These are phyloP conservation scores for Apiosordaria backusii DNA, from an alignment of 495 filamentous ascomycete genomes.

Conservation along the genomic window DNA sequence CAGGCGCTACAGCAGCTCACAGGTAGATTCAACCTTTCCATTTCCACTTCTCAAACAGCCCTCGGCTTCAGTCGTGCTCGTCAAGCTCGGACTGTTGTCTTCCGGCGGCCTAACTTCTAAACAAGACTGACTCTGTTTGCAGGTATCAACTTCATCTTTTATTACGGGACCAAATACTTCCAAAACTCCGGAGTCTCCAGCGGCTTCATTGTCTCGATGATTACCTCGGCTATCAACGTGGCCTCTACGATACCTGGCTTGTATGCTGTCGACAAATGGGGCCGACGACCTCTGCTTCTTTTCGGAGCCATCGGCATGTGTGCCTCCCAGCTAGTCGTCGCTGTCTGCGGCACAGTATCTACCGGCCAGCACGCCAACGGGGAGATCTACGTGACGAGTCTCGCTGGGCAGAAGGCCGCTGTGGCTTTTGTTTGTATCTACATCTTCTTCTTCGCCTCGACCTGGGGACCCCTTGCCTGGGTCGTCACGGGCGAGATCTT, in stretches of 20 bases:
- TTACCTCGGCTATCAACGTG: constrained; percentile 67
- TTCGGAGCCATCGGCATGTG: constrained; percentile 72
- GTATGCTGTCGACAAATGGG: constrained; percentile 67
- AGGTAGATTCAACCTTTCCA: constrained; percentile 29
- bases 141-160: too few relatives aligned
- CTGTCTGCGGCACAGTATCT: constrained; percentile 58
- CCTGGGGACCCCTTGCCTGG: constrained; percentile 67
- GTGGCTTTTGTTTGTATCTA: constrained; percentile 70
- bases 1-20: constrained; percentile 76
- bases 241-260: constrained; percentile 65
- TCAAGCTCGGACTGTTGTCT: not conserved
- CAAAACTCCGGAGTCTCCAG: constrained; percentile 64
- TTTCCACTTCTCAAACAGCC: too few relatives aligned
- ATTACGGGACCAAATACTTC: too few relatives aligned
- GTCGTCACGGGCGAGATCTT: too few relatives aligned
- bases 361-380: constrained; percentile 41
- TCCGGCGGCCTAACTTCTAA: not conserved
- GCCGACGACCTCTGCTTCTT: constrained; percentile 64
- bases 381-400: constrained; percentile 39
- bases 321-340: constrained; percentile 62
- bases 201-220: constrained; percentile 62
- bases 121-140: too few relatives aligned
- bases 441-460: too few relatives aligned
- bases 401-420: constrained; percentile 58
- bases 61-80: too few relatives aligned